Evolutionary conservation across 345 rosid species (phyloP), one percentile per base, ranked within the genome.

Genomic region (Camelina sativa): DNA sequence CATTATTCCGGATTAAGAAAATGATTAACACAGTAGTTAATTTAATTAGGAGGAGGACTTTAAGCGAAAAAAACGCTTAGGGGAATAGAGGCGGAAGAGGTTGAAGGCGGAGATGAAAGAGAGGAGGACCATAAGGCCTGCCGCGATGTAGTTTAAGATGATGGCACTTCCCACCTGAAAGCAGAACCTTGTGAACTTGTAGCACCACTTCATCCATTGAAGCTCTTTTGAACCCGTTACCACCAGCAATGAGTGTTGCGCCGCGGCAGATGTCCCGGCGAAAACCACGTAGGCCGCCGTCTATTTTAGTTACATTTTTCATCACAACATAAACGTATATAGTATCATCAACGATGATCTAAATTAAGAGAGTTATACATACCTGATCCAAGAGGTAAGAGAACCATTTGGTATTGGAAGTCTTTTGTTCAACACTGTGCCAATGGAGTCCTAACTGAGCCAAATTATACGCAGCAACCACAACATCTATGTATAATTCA

Each of bases 121-220:
- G 17, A 79, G 37, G 32, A 71, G 23, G 17, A 23, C 51, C 87
- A 88, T 72, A 2, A 86, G 70, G 43, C 61, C 13, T 32, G 9
- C 82, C 0, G 88, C 87, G 0, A 67, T 17, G 32, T 71, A 84
- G 68, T 83, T 80, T 37, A 81, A 81, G 53, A 70, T 0, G 23
- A 91, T 43, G 6, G 85, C 86, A 9, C 87, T 86, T 1, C 92
- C 96, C 0, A 81, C 68, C 73, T 87, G 93, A 79, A 82, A 19
- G 77, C 97, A 92, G 79, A 86, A 92, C 76, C 87, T 85, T 9
- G 86, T 83, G 72, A 55, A 92, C 52, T 71, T 85, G 71, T 54
- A 48, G 84, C 96, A 90, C 89, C 91, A 82, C 59, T 86, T 85
- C 87, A 81, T 73, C 97, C 97, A 92, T 48, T 88, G 92, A 50